Conservation (phyloP, 1,284 basidiomycete species). For the Golubevia pallescens region DNA sequence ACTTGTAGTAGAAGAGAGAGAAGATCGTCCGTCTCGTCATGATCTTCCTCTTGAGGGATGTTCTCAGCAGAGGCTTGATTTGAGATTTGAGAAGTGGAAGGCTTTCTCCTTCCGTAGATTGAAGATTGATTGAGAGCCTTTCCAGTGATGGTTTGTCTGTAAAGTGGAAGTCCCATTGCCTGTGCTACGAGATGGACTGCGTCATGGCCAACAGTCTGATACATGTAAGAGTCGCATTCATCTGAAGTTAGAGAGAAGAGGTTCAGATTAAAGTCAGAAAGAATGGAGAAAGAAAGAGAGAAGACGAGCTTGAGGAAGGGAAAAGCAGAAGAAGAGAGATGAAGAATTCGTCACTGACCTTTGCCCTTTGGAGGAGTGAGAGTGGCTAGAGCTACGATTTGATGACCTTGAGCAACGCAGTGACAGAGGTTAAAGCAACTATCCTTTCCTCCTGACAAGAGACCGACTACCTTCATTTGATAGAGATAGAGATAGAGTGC, state of each 20-base stretch:
- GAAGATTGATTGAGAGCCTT: conserved; percentile 78
- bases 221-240: conserved; percentile 98
- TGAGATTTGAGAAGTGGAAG: conserved; percentile 1
- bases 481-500: no score
- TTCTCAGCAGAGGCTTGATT: conserved; percentile 1
- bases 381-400: conserved; percentile 86
- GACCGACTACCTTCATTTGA: conserved; percentile 94
- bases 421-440: conserved; percentile 95
- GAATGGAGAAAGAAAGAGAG: conserved; percentile 16
- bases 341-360: conserved; percentile 69
- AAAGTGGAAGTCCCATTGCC: conserved; percentile 85
- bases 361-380: conserved; percentile 81
- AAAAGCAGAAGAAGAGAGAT: not conserved
- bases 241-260: conserved; percentile 69
- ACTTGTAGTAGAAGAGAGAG: conserved; percentile 78
- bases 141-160: conserved; percentile 80
- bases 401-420: conserved; percentile 83
- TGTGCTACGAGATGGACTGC: conserved; percentile 85
- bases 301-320: not conserved
- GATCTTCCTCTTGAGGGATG: conserved; percentile 66
- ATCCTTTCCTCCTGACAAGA: conserved; percentile 97
- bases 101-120: conserved; percentile 76
- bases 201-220: conserved; percentile 96
- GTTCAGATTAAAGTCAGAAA: conserved; percentile 18
- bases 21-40: conserved; percentile 97